Evolutionary conservation across 805 yeast species (phyloP), one percentile per base, ranked within the genome.

Genomic region (Saitoella complicata): DNA sequence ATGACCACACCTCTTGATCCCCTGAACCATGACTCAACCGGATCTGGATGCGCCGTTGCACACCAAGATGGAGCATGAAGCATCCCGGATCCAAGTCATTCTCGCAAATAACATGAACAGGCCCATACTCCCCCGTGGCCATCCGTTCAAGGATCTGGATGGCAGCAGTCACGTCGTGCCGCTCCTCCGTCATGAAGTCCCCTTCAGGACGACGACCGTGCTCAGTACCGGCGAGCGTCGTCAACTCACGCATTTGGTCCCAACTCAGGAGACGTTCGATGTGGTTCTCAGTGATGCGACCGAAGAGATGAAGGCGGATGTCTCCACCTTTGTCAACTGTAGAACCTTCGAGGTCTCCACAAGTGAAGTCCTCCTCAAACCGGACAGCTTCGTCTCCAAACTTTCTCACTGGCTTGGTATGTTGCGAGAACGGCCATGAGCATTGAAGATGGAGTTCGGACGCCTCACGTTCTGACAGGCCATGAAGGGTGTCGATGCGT

Each of bases 191-290:
- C 13, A 21, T 37, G 42, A 8, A 37, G 11, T 7, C 32, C 34
- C 8, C n/a, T 10, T 33, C 11, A 10, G 9, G 12, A 10, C 6
- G 29, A 37, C 6, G 5, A 33, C 29, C 34, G 34, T 30, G 2
- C 10, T 36, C 7, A 2, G 34, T 4, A 8, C 7, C 10, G 30
- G 1, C 38, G 32, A 5, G 31, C 13, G 11, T 3, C 6, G 30
- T 39, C 1, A 38, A 32, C 35, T 48, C 53, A 35, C 45, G 55
- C 55, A 52, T 50, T 39, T 47, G 49, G 33, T 52, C 55, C 55
- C 55, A 52, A 44, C 55, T 52, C 39, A 40, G 44, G 32, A 52
- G 41, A 10, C 51, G 47, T 38, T 52, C 55, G 32, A 52, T 31
- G 36, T 52, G 55, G 7, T 39, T 50, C 8, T 10, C 4, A 2